These are phyloP conservation scores for Neopestalotiopsis rosae DNA, from an alignment of 2,329 filamentous ascomycete species.

Conservation along the genomic window DNA sequence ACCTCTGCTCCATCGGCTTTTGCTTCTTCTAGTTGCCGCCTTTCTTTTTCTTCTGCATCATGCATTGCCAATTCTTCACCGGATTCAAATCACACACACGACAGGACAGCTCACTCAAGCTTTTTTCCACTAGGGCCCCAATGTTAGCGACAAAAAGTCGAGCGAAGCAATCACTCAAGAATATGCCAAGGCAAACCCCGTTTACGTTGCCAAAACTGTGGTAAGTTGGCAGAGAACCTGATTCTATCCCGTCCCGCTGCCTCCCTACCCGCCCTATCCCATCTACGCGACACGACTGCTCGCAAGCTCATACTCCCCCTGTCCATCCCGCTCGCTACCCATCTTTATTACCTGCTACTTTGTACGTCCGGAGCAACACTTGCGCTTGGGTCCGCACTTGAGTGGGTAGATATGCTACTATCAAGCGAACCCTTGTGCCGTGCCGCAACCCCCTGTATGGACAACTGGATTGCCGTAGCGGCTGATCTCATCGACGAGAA, in stretches of 20 bases:
- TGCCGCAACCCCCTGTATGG: neutral
- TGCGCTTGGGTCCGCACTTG: neutral
- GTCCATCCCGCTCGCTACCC: neutral
- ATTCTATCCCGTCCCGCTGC: neutral
- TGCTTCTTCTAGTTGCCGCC: neutral
- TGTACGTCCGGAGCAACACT: neutral
- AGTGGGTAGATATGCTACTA: neutral
- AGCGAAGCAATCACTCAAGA: slow-evolving; percentile 81
- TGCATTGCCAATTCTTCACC: slow-evolving; percentile 7
- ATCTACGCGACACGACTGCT: neutral
- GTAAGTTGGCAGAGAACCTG: slow-evolving; percentile 55
- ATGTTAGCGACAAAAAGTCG: slow-evolving; percentile 79
- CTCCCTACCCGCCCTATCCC: neutral
- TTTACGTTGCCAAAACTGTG: slow-evolving; percentile 85
- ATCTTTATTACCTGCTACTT: neutral
- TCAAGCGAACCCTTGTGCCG: too few species aligned
- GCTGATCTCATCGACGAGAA: neutral
- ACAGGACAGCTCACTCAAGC: slow-evolving; percentile 29
- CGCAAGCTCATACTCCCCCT: neutral
- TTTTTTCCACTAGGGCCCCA: slow-evolving; percentile 69
- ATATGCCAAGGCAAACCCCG: slow-evolving; percentile 85
- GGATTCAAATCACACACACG: neutral
- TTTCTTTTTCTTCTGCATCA: slow-evolving; percentile 2
- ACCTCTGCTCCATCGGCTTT: neutral
- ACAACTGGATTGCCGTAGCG: slow-evolving; percentile 17